phyloP scores from a whole-genome alignment of 306 rosid genomes.

The Citrullus mucosospermus region DNA sequence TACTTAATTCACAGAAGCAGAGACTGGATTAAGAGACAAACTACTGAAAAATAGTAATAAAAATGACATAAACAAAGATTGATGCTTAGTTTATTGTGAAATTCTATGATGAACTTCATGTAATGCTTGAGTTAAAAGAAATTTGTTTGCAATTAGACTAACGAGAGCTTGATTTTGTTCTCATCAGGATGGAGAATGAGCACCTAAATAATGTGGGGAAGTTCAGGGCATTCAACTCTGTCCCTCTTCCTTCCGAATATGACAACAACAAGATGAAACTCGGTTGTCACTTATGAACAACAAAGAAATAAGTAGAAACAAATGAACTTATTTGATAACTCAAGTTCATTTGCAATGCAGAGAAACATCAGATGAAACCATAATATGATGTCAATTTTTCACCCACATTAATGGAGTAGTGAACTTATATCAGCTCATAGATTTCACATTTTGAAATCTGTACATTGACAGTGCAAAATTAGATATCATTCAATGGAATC shows the following conservation, averaged over 20 bases:
- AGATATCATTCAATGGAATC: too few species aligned
- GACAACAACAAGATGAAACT: slow-evolving; percentile 6
- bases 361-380: not conserved
- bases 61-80: not conserved
- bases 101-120: not conserved
- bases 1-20: too few species aligned
- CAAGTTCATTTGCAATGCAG: not conserved
- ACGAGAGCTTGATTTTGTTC: not conserved
- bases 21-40: too few species aligned
- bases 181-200: slow-evolving; percentile 48
- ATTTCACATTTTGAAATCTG: too few species aligned
- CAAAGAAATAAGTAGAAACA: not conserved
- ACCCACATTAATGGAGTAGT: not conserved
- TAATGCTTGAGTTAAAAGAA: not conserved
- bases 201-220: slow-evolving; percentile 68
- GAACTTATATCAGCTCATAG: too few species aligned
- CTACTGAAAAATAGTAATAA: too few species aligned
- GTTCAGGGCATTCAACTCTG: slow-evolving; percentile 58
- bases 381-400: not conserved
- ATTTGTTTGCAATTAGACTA: not conserved
- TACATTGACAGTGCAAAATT: too few species aligned
- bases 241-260: slow-evolving; percentile 55
- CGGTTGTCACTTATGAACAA: not conserved
- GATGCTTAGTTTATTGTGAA: not conserved
- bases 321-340: not conserved